Percentiles rank a stretch among this genome's conserved stretches.
These are phyloP conservation scores for Xylariaceae sp. DNA, from an alignment of 2,329 filamentous ascomycete species.

Conservation along the genomic window DNA sequence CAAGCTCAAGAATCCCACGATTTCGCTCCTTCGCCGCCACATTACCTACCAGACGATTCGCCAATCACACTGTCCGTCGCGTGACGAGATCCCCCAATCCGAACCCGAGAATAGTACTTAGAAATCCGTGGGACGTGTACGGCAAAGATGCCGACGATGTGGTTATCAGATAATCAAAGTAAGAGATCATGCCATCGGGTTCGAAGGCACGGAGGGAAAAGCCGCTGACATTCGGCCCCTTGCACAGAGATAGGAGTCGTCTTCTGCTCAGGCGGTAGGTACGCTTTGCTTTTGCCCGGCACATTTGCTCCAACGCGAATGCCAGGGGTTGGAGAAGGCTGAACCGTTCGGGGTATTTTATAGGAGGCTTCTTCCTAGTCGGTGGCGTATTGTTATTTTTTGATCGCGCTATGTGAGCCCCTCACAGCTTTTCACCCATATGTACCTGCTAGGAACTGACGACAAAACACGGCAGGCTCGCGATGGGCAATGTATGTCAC, in stretches of 20 bases:
- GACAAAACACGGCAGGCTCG: constrained; percentile 59
- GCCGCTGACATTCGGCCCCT: constrained; percentile 3
- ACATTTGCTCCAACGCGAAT: constrained; percentile 22
- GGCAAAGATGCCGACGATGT: constrained; percentile 76
- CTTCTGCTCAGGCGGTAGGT: constrained; percentile 95
- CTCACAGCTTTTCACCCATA: constrained; percentile 2
- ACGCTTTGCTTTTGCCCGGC: constrained; percentile 20
- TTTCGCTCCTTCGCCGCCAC: background rate
- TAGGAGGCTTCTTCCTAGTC: constrained; percentile 91
- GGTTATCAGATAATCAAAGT: constrained; percentile 96
- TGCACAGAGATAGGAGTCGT: constrained; percentile 84
- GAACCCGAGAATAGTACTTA: background rate
- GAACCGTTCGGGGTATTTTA: constrained; percentile 12
- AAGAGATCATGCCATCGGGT: constrained; percentile 37
- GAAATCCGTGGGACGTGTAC: constrained; percentile 22
- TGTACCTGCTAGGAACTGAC: background rate
- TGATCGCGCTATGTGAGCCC: constrained; percentile 82
- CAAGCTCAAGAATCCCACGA: background rate
- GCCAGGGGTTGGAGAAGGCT: constrained; percentile 3
- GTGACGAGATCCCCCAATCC: background rate
- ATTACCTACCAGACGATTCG: background rate
- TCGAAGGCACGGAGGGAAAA: background rate
- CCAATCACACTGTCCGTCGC: background rate
- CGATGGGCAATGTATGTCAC: constrained; percentile 84
- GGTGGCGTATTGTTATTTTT: constrained; percentile 96